Evolutionary conservation across 306 rosid genomes (phyloP).

Genomic region (Cucurbita maxima): DNA sequence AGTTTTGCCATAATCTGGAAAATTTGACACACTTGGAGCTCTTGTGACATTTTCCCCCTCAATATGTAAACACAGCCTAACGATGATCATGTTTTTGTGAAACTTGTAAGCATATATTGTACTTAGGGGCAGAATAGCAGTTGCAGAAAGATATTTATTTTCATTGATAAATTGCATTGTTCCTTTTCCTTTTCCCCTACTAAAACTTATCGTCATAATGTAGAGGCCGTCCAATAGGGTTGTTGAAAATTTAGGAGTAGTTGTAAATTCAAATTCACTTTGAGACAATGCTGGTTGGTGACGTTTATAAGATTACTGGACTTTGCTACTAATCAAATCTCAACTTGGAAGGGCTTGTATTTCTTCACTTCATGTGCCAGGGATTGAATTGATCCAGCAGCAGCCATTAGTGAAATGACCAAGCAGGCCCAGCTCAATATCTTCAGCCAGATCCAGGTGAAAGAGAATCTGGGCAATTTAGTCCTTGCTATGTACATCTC

Average conservation of each 20-base stretch:
- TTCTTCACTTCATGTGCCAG: constrained; percentile 55
- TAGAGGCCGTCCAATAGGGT: background rate
- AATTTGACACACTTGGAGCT: background rate
- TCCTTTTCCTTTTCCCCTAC: constrained; percentile 1
- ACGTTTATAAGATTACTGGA: background rate
- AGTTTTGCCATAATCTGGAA: constrained; percentile 3
- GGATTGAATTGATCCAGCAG: constrained; percentile 81
- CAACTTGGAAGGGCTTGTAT: constrained; percentile 55
- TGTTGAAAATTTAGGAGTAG: background rate
- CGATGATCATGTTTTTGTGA: background rate
- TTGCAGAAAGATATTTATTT: background rate
- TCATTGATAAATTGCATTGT: background rate
- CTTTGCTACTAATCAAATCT: constrained; percentile 20
- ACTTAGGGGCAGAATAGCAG: background rate
- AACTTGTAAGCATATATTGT: background rate
- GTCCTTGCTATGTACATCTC: constrained; percentile 88
- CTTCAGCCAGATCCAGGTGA: constrained; percentile 85
- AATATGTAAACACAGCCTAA: background rate
- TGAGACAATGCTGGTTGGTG: background rate
- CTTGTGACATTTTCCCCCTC: background rate
- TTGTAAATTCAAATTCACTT: background rate
- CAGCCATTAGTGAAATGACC: constrained; percentile 57
- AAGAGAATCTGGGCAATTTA: constrained; percentile 42
- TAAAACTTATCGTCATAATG: background rate
- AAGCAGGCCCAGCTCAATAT: constrained; percentile 71